Evolutionary conservation across 768 basidiomycete species (phyloP), one percentile per base, ranked within the genome.

Genomic region (Lanmaoa pseudosensibilis): DNA sequence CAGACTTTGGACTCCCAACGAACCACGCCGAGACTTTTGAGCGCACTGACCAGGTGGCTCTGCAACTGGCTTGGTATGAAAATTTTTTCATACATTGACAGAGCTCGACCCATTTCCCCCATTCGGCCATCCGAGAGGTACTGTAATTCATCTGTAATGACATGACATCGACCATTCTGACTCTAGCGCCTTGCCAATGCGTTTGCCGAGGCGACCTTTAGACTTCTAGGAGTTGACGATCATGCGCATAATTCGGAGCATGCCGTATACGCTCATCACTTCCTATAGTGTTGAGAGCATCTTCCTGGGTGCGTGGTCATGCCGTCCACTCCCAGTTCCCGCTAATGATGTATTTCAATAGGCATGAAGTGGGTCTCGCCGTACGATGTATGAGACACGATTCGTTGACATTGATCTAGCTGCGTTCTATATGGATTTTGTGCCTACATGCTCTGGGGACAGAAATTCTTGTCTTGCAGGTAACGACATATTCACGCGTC

Each of bases 291-390:
- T 57, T 3, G 65, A 69, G 36, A 32, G 33, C 5, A 46, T 69
- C 25, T 52, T 69, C 33, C 39, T 64, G 10, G 66, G 66, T 67
- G 41, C n/a, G 66, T 57, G 37, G 37, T 16, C 39, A 7, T 19
- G 5, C 5, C 7, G 23, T 52, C 21, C 10, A 2, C 25, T 21
- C 27, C 32, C 2, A 3, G 18, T 16, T 41, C 23, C 12, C 5
- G 4, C 21, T 41, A 45, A 63, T 7, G 4, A 21, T n/a, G 12
- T 34, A 16, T 40, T 32, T 18, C 16, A 32, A 55, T 11, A 64
- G 63, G 63, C 25, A 53, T 62, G 41, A 61, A 61, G 63, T 64
- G 46, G 1, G 63, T 54, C 36, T 45, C 23, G 13, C 13, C 33
- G 12, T 33, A 18, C 11, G n/a, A 19, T 19, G 4, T 32, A 8